Evolutionary conservation across 805 yeast species (phyloP).

Genomic region (Candida orba): DNA sequence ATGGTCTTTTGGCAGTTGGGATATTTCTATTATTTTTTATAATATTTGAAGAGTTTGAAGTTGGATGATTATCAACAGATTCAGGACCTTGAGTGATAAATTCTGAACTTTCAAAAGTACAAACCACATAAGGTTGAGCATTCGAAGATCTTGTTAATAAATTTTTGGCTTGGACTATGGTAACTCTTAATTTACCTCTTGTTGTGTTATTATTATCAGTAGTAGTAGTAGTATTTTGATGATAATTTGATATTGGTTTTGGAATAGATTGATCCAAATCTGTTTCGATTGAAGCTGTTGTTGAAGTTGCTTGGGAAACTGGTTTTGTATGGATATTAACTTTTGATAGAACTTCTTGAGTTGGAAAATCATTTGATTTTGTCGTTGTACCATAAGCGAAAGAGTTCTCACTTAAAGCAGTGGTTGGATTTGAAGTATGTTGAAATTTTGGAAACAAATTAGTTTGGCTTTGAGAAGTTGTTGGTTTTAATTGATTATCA

Average conservation of each 20-base stretch:
- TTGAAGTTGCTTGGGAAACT: slow-evolving; percentile 16
- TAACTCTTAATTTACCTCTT: slow-evolving; percentile 76
- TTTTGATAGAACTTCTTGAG: slow-evolving; percentile 27
- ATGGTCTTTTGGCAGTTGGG: slow-evolving; percentile 21
- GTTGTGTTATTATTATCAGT: slow-evolving; percentile 36
- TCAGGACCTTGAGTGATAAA: slow-evolving; percentile 78
- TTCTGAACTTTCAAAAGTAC: slow-evolving; percentile 88
- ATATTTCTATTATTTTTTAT: slow-evolving; percentile 13
- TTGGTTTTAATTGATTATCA: slow-evolving; percentile 9
- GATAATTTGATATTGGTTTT: slow-evolving; percentile 5
- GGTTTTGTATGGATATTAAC: slow-evolving; percentile 22
- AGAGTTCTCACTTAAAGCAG: slow-evolving; percentile 55
- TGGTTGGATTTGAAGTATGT: slow-evolving; percentile 55
- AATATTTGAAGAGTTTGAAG: slow-evolving; percentile 20
- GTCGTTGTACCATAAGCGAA: slow-evolving; percentile 66
- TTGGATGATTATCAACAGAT: slow-evolving; percentile 24
- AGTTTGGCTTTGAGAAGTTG: slow-evolving; percentile 2
- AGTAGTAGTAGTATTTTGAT: not conserved
- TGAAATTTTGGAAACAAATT: slow-evolving; percentile 32
- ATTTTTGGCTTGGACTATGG: slow-evolving; percentile 72
- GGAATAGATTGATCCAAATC: slow-evolving; percentile 4
- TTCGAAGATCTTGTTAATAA: slow-evolving; percentile 46
- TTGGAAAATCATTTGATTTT: slow-evolving; percentile 28
- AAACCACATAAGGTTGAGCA: slow-evolving; percentile 81
- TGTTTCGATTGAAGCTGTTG: slow-evolving; percentile 7